phyloP scores from a whole-genome alignment of 257 asterid genomes.

The Plantago elongata region DNA sequence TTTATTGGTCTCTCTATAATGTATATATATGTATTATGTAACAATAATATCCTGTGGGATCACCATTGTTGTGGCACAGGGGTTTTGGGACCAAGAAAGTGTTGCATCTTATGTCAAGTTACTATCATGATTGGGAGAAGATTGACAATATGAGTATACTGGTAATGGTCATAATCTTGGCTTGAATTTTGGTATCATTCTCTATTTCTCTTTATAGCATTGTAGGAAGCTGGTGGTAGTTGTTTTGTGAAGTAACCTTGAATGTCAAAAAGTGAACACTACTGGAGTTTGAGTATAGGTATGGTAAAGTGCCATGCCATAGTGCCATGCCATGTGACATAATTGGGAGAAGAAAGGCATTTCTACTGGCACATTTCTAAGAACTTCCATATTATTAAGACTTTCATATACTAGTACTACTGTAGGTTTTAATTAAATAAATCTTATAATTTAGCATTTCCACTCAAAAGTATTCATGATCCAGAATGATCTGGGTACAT shows the following conservation, averaged over 20 bases:
- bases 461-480: no score
- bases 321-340: constrained; percentile 13
- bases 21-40: no score
- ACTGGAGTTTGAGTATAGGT: constrained; percentile 29
- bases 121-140: neutral
- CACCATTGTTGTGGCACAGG: constrained; percentile 7
- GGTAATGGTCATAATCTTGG: neutral
- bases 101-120: constrained; percentile 2
- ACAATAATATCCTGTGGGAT: neutral
- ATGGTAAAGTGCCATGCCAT: constrained; percentile 38
- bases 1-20: constrained; percentile 7
- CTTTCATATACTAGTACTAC: no score
- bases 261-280: constrained; percentile 30
- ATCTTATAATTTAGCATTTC: no score
- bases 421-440: no score
- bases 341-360: constrained; percentile 29
- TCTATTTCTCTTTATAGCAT: neutral
- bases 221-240: constrained; percentile 18
- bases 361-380: neutral
- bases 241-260: constrained; percentile 29
- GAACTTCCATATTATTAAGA: no score
- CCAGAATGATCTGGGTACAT: no score
- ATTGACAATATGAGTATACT: neutral
- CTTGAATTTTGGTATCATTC: neutral
- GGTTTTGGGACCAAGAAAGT: neutral